phyloP scores from a whole-genome alignment of 179 eudicot species.

The Beta lomatogona region DNA sequence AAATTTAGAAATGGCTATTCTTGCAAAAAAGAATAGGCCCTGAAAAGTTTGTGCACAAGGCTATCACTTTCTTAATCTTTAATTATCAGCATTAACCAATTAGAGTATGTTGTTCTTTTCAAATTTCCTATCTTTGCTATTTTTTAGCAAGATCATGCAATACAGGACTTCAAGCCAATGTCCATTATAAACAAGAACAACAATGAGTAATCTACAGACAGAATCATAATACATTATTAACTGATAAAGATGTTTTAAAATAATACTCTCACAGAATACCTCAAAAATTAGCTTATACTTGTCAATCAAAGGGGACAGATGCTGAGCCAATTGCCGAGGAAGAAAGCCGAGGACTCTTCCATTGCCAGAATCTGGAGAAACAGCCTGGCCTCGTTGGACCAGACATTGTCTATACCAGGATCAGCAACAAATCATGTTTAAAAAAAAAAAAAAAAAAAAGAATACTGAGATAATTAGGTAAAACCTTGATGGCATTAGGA shows the following conservation, averaged over 20 bases:
- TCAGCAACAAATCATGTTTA: constrained; percentile 8
- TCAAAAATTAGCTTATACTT: constrained; percentile 54
- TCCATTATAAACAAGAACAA: background rate
- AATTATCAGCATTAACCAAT: background rate
- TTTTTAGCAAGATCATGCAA: background rate
- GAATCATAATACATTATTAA: too few species aligned
- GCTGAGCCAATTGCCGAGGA: constrained; percentile 71
- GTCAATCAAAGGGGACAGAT: constrained; percentile 79
- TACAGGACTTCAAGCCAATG: background rate
- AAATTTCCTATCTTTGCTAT: background rate
- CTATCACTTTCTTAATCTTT: background rate
- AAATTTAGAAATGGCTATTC: background rate
- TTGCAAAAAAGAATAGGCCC: background rate
- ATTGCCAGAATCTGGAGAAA: constrained; percentile 49
- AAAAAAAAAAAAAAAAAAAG: background rate
- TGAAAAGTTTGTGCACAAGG: background rate
- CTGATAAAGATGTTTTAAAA: background rate
- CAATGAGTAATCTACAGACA: background rate
- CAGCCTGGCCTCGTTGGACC: constrained; percentile 55
- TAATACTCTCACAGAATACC: constrained; percentile 40
- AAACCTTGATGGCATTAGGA: constrained; percentile 86
- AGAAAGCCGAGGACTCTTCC: constrained; percentile 64
- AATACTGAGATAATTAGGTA: constrained; percentile 9
- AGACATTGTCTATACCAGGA: constrained; percentile 19
- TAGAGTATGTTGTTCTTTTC: background rate